phyloP scores from a whole-genome alignment of 2,329 filamentous ascomycete genomes.

The Diaporthe australafricana region DNA sequence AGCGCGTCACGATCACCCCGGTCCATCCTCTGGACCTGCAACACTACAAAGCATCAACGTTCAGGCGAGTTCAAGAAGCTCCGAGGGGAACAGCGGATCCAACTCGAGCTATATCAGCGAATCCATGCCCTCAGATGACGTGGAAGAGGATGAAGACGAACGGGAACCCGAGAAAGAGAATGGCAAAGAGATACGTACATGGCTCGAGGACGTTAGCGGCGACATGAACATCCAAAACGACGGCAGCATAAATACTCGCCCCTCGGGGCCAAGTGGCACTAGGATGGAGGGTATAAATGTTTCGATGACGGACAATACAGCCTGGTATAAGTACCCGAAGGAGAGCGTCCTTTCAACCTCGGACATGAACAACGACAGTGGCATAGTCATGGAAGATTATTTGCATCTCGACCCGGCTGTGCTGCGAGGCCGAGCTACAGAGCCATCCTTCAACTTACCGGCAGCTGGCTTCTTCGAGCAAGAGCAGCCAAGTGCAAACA shows the following conservation, averaged over 20 bases:
- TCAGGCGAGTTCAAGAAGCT: not conserved
- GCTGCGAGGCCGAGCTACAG: not conserved
- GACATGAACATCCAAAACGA: not conserved
- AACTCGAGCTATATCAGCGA: slow-evolving; percentile 11
- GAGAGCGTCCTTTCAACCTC: slow-evolving; percentile 3
- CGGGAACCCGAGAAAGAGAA: not conserved
- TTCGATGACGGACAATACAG: not conserved
- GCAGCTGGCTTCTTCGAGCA: not conserved
- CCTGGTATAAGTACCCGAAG: not conserved
- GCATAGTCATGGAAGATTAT: slow-evolving; percentile 1
- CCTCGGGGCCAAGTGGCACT: not conserved
- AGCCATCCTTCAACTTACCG: not conserved
- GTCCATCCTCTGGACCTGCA: slow-evolving; percentile 10
- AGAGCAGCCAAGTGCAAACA: not conserved
- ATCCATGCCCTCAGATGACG: not conserved
- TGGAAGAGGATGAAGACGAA: slow-evolving; percentile 12
- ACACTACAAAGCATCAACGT: slow-evolving; percentile 13
- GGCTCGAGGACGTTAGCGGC: slow-evolving; percentile 3
- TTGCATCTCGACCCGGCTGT: slow-evolving; percentile 3
- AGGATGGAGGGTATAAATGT: slow-evolving; percentile 4
- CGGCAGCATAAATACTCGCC: not conserved
- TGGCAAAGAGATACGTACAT: slow-evolving; percentile 3
- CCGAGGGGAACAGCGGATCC: not conserved
- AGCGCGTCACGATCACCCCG: slow-evolving; percentile 4
- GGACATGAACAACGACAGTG: not conserved